Evolutionary conservation across 2,329 filamentous ascomycete genomes (phyloP), one percentile per base, ranked within the genome.

Genomic region (Aspergillus pseudonomiae): DNA sequence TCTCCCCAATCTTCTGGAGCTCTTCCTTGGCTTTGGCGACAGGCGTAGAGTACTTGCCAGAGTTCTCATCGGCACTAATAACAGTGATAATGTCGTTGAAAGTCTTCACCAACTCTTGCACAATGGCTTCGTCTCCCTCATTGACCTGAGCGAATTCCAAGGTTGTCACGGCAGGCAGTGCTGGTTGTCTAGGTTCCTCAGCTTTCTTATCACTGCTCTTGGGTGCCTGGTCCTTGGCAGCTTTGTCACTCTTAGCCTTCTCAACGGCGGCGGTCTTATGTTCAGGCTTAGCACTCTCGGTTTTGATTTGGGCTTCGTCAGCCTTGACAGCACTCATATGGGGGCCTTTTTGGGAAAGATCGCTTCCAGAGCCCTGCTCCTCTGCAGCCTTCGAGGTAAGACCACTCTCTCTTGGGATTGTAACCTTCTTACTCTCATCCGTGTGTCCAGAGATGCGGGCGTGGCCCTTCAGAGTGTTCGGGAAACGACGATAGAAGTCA

Each of bases 11-110:
- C 77, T 89, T 90, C 75, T 85, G 81, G 58, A 98, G 84, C 69
- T 96, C 91, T 59, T 85, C 83, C 85, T 97, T 98, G 66, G 94
- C 94, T 83, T 95, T 94, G 70, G 86, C 83, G 63, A 99, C 89
- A 1, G 93, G 90, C 3, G 87, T 85, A 59, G 88, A 88, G 80
- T 95, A 97, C 78, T 91, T 93, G 70, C 85, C 85, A 66, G 90
- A 87, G 62, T 92, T 88, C 65, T 90, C 88, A 76, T 97, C 94
- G 63, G 91, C 91, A 78, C 97, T 97, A 76, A 97, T 89, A 54
- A 96, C 92, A 10, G 92, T 89, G 75, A 99, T 97, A 72, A 99
- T 90, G 78, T 96, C 93, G 81, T 99, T 99, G 71, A 99, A 86
- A 81, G 97, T 94, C 81, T 92, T 94, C 64, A 96, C 93, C 6